Conservation (phyloP, 768 basidiomycete species). For the Trametes cubensis region DNA sequence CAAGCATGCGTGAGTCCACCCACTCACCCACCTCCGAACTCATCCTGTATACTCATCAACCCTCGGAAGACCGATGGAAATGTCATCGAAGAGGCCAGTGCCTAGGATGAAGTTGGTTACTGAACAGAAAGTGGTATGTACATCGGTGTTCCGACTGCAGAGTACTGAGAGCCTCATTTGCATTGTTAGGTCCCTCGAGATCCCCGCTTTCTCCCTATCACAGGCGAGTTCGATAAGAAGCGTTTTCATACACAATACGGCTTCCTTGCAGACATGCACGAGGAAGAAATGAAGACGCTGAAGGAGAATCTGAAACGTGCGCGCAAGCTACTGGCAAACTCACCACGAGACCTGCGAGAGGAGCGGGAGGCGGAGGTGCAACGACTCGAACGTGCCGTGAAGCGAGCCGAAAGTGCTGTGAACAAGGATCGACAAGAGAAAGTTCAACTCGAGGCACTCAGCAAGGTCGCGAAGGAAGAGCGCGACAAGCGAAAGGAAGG, state of each 20-base stretch:
- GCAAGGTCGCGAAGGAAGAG: slow-evolving; percentile 51
- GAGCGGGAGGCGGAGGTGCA: slow-evolving; percentile 71
- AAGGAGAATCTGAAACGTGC: slow-evolving; percentile 70
- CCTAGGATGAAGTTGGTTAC: slow-evolving; percentile 70
- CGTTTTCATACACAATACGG: slow-evolving; percentile 72
- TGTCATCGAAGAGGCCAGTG: slow-evolving; percentile 85
- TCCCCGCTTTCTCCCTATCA: slow-evolving; percentile 78
- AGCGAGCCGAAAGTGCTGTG: slow-evolving; percentile 74
- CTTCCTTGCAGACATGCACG: slow-evolving; percentile 71
- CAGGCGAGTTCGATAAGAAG: slow-evolving; percentile 66
- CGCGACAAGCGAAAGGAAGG: slow-evolving; percentile 69
- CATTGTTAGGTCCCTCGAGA: slow-evolving; percentile 70
- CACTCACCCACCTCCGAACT: background rate
- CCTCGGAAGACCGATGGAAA: slow-evolving; percentile 66
- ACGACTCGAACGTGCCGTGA: slow-evolving; percentile 71
- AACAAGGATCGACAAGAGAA: slow-evolving; percentile 70
- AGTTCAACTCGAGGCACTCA: slow-evolving; percentile 71
- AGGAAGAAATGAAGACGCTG: slow-evolving; percentile 64
- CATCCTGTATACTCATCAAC: too few species aligned
- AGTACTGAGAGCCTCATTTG: background rate
- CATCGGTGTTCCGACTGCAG: background rate
- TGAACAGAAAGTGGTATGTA: slow-evolving; percentile 64
- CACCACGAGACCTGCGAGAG: slow-evolving; percentile 58
- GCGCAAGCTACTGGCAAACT: slow-evolving; percentile 59
- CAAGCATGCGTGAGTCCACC: slow-evolving; percentile 84